Evolutionary conservation across 129 eudicot species (phyloP).

Genomic region (Apium graveolens): DNA sequence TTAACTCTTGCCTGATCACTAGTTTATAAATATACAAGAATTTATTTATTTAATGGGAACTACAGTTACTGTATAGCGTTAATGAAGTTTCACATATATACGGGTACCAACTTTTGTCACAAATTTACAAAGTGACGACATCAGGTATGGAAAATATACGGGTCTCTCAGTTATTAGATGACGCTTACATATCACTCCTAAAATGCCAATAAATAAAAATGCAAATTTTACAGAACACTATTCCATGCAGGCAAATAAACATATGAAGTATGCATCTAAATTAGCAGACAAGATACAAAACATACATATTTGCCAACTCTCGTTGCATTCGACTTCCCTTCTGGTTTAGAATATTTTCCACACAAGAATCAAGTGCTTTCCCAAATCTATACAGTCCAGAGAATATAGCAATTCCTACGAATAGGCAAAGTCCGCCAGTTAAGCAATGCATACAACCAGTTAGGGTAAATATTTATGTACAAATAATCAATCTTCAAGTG

Average conservation of each 20-base stretch:
- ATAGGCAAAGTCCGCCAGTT: not conserved
- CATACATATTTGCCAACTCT: conserved; percentile 75
- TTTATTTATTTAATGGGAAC: not conserved
- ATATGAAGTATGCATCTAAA: not conserved
- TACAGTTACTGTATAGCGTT: not conserved
- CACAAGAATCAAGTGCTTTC: conserved; percentile 41
- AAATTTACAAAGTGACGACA: not conserved
- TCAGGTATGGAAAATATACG: not conserved
- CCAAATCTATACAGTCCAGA: conserved; percentile 53
- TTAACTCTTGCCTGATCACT: not conserved
- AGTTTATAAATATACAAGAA: not conserved
- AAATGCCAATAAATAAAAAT: not conserved
- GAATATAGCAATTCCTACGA: conserved; percentile 47
- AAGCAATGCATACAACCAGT: not conserved
- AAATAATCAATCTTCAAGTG: not conserved
- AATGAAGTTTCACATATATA: not conserved
- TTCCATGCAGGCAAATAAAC: not conserved
- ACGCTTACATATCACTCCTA: not conserved
- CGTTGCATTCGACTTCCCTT: conserved; percentile 71
- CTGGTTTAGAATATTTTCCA: conserved; percentile 56
- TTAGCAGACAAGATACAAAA: conserved; percentile 5
- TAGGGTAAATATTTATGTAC: too few species aligned
- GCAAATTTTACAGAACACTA: not conserved
- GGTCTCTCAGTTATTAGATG: not conserved
- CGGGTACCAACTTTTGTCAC: not conserved